A percentile compares a stretch with the other conserved stretches of the same genome.
phyloP scores from a whole-genome alignment of 2,329 filamentous ascomycete genomes.

The Cladophialophora immunda region DNA sequence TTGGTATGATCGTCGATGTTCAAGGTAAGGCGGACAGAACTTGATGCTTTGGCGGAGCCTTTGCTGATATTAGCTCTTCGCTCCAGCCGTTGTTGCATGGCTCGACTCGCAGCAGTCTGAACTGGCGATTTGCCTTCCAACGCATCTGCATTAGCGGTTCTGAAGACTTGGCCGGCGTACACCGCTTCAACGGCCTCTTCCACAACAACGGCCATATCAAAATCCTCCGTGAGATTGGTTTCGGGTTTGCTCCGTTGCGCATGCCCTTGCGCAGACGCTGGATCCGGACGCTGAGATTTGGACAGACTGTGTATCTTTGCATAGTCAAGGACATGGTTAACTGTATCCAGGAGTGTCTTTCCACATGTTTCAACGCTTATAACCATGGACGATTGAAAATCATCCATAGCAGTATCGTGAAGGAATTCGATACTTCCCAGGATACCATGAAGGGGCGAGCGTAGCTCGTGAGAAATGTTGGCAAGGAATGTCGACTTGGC shows the following conservation, averaged over 20 bases:
- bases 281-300: slow-evolving; percentile 18
- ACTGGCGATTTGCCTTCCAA: slow-evolving; percentile 27
- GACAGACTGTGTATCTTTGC: slow-evolving; percentile 61
- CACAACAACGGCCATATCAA: slow-evolving; percentile 44
- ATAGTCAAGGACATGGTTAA: slow-evolving; percentile 58
- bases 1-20: slow-evolving; percentile 59
- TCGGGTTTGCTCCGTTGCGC: slow-evolving; percentile 26
- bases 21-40: slow-evolving; percentile 51
- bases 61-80: slow-evolving; percentile 24
- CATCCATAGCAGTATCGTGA: slow-evolving; percentile 49
- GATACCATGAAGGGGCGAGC: slow-evolving; percentile 54
- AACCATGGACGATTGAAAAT: slow-evolving; percentile 51
- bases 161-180: slow-evolving; percentile 56
- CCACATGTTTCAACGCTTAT: slow-evolving; percentile 54
- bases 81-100: slow-evolving; percentile 21
- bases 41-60: slow-evolving; percentile 10
- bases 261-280: slow-evolving; percentile 8
- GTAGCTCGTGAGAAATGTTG: slow-evolving; percentile 55
- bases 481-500: slow-evolving; percentile 56
- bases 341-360: slow-evolving; percentile 53
- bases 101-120: slow-evolving; percentile 29
- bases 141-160: slow-evolving; percentile 29
- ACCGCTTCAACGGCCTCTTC: slow-evolving; percentile 62
- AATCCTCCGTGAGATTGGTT: slow-evolving; percentile 43
- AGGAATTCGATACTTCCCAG: slow-evolving; percentile 53